Evolutionary conservation across 176 grass and related monocot species (phyloP).

Genomic region (Calamus simplicifolius): DNA sequence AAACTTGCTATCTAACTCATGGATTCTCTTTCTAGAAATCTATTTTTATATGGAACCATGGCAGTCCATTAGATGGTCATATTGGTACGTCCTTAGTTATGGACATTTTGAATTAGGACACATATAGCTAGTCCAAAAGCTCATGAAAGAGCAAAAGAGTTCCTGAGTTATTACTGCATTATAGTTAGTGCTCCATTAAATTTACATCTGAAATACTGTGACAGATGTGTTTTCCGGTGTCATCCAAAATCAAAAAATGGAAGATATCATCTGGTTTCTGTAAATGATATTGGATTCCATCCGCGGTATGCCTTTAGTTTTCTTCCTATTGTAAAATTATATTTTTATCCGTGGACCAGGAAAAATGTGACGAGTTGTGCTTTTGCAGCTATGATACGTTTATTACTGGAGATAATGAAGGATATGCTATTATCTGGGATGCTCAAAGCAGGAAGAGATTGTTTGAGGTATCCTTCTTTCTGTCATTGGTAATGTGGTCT

Average conservation of each 20-base stretch:
- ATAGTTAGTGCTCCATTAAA: too few relatives aligned
- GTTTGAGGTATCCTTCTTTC: conserved; percentile 31
- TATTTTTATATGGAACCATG: too few relatives aligned
- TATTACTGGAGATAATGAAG: conserved; percentile 65
- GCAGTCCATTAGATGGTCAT: too few relatives aligned
- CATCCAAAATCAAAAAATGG: conserved; percentile 64
- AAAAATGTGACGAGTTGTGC: not conserved
- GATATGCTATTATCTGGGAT: conserved; percentile 50
- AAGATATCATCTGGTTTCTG: conserved; percentile 34
- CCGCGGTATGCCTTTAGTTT: conserved; percentile 37
- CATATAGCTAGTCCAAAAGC: too few relatives aligned
- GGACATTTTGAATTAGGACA: too few relatives aligned
- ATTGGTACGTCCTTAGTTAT: too few relatives aligned
- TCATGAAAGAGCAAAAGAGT: too few relatives aligned
- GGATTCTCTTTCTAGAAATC: too few relatives aligned
- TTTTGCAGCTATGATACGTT: conserved; percentile 47
- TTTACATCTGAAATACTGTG: not conserved
- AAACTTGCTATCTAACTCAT: too few relatives aligned
- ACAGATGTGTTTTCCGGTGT: conserved; percentile 64
- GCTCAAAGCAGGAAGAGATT: conserved; percentile 51
- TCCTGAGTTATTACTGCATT: too few relatives aligned
- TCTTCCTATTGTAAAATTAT: conserved; percentile 6
- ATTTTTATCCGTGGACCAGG: not conserved
- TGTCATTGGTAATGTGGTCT: too few relatives aligned
- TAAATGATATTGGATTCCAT: conserved; percentile 52